Evolutionary conservation across 2,329 filamentous ascomycete species (phyloP).

Genomic region (Penicillium sclerotiorum): DNA sequence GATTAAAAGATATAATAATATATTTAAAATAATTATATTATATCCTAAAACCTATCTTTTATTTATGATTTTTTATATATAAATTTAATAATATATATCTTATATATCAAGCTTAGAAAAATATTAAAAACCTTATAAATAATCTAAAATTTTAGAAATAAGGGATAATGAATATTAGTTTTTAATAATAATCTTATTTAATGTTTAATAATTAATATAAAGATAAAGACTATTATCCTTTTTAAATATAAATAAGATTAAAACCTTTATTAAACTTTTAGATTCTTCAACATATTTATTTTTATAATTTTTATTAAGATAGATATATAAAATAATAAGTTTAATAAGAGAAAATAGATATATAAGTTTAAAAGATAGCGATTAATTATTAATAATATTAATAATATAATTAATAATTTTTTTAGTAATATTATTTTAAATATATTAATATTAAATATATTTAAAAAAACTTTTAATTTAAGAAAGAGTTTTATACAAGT

Average conservation of each 20-base stretch:
- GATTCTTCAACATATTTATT: neutral
- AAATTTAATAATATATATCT: neutral
- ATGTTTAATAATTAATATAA: neutral
- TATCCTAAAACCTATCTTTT: neutral
- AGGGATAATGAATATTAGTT: neutral
- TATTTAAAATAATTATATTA: neutral
- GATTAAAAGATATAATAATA: neutral
- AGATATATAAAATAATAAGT: neutral
- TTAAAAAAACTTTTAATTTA: neutral
- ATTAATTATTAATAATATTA: neutral
- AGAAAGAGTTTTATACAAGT: too few relatives aligned
- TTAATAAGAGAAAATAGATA: neutral
- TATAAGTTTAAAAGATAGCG: neutral
- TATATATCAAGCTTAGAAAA: conserved; percentile 2
- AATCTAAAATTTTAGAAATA: neutral
- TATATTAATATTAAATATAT: neutral
- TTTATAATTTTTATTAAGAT: neutral
- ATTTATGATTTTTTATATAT: neutral
- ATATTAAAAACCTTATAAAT: neutral
- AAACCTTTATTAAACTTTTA: neutral
- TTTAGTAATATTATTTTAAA: neutral
- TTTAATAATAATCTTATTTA: neutral
- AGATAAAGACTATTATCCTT: neutral
- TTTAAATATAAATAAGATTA: neutral
- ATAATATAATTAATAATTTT: neutral